These are phyloP conservation scores for Decorospora gaudefroyi DNA, from an alignment of 2,329 filamentous ascomycete genomes.

Conservation along the genomic window DNA sequence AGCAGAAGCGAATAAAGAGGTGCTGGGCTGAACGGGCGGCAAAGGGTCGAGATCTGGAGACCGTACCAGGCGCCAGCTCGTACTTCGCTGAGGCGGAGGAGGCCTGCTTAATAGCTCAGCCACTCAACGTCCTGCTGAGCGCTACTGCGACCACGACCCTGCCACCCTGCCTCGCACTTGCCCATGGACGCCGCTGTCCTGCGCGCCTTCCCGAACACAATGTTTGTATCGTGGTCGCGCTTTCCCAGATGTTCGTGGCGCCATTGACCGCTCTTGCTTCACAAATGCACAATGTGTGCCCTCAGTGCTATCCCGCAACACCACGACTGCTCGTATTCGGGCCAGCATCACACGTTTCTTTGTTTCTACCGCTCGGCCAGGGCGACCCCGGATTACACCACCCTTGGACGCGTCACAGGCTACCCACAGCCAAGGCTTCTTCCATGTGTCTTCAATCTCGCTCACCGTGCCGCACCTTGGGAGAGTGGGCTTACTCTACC, in stretches of 20 bases:
- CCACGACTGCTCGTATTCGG: neutral
- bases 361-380: constrained; percentile 4
- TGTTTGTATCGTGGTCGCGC: neutral
- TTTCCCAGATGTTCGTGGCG: neutral
- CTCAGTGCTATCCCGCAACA: constrained; percentile 1
- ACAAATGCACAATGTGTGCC: neutral
- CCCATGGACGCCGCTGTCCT: constrained; percentile 6
- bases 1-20: constrained; percentile 3
- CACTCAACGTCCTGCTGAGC: constrained; percentile 22
- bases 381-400: constrained; percentile 12
- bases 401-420: constrained; percentile 10
- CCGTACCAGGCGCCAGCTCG: constrained; percentile 18
- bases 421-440: constrained; percentile 11
- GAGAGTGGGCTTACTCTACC: constrained; percentile 10
- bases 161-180: constrained; percentile 8
- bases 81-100: constrained; percentile 27
- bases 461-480: constrained; percentile 18
- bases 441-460: constrained; percentile 6
- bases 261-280: neutral
- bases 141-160: constrained; percentile 13
- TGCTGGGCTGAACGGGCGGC: constrained; percentile 14
- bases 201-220: neutral
- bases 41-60: no score
- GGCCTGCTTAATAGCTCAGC: constrained; percentile 24
- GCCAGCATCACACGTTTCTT: constrained; percentile 3